Evolutionary conservation across 2,329 filamentous ascomycete genomes (phyloP).

Genomic region (Xylaria sp.): DNA sequence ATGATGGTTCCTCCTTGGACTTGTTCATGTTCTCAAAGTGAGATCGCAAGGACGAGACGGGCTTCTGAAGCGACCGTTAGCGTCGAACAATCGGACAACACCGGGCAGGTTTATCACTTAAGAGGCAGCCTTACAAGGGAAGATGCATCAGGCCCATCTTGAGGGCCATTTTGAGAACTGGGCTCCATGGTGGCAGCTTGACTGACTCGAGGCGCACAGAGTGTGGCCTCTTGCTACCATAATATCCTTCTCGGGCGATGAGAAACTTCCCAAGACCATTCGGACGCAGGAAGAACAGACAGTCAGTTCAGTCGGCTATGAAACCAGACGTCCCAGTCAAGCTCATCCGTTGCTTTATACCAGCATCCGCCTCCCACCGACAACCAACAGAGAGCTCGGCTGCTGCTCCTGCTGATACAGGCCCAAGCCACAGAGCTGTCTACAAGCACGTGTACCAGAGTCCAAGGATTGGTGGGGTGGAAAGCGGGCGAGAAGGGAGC

Average conservation of each 20-base stretch:
- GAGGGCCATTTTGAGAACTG: conserved; percentile 64
- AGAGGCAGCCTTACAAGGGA: conserved; percentile 71
- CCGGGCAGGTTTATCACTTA: conserved; percentile 23
- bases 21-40: conserved; percentile 83
- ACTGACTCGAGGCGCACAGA: conserved; percentile 43
- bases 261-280: conserved; percentile 36
- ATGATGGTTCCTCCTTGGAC: conserved; percentile 53
- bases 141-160: conserved; percentile 77
- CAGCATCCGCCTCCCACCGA: background rate
- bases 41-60: conserved; percentile 82
- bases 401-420: conserved; percentile 3
- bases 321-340: conserved; percentile 4
- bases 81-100: conserved; percentile 21
- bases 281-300: conserved; percentile 16
- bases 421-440: background rate
- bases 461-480: conserved; percentile 25
- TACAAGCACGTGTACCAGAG: background rate
- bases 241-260: conserved; percentile 38
- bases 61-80: conserved; percentile 66
- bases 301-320: background rate
- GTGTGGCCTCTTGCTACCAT: conserved; percentile 41
- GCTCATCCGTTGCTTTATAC: background rate
- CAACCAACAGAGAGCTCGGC: conserved; percentile 8
- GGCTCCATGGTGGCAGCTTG: conserved; percentile 56
- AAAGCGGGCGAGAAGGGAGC: conserved; percentile 12